Evolutionary conservation across 495 filamentous ascomycete species (phyloP).

Genomic region (Xylaria scruposa): DNA sequence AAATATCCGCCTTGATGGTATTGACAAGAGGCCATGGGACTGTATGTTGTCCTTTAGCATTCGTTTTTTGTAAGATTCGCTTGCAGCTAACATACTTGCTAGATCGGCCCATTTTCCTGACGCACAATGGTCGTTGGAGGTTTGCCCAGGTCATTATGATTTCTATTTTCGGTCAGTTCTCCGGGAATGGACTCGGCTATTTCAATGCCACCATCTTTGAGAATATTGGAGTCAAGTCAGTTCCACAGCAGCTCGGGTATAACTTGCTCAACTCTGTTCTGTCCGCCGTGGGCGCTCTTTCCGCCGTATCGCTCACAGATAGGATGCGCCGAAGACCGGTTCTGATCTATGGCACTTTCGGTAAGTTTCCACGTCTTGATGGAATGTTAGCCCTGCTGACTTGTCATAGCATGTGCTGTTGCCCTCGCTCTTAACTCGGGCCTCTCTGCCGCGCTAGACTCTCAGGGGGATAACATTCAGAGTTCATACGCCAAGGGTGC

Average conservation of each 20-base stretch:
- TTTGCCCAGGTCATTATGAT: constrained; percentile 57
- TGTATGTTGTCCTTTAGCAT: constrained; percentile 36
- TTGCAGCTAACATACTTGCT: constrained; percentile 24
- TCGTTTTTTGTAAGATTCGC: no score
- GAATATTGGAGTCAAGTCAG: constrained; percentile 41
- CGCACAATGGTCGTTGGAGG: constrained; percentile 56
- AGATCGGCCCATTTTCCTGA: constrained; percentile 52
- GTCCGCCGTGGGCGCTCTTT: constrained; percentile 53
- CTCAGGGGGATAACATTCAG: constrained; percentile 47
- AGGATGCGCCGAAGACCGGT: constrained; percentile 55
- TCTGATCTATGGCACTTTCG: constrained; percentile 49
- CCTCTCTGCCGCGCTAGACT: constrained; percentile 49
- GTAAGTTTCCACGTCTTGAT: constrained; percentile 25
- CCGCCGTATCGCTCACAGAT: constrained; percentile 50
- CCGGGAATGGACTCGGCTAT: constrained; percentile 50
- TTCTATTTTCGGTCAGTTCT: constrained; percentile 61
- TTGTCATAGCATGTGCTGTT: constrained; percentile 50
- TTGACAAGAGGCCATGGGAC: constrained; percentile 58
- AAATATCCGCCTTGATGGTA: constrained; percentile 60
- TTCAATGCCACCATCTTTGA: constrained; percentile 44
- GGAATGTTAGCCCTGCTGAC: constrained; percentile 11
- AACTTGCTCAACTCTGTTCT: constrained; percentile 55
- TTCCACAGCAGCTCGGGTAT: constrained; percentile 51
- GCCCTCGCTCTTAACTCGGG: constrained; percentile 57
- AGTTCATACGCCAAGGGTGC: constrained; percentile 50